Evolutionary conservation across 2,329 filamentous ascomycete genomes (phyloP), one percentile per base, ranked within the genome.

Genomic region (Fonsecaea monophora): DNA sequence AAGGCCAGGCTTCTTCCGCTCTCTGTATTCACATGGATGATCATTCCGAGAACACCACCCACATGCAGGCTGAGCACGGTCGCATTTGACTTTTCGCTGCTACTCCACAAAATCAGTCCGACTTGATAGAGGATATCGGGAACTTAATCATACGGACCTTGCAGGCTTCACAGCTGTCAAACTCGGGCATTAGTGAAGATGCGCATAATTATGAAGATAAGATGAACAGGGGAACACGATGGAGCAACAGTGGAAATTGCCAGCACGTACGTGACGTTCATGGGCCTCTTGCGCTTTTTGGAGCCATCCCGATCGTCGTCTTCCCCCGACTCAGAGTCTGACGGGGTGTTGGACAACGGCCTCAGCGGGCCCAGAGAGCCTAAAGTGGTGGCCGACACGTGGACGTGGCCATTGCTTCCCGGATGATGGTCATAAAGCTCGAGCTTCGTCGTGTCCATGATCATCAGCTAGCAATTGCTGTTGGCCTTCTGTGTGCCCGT

Each of bases 41-140:
- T 85, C 84, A 76, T 91, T 90, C 59, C 89, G 86, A 58, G 86
- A 79, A 75, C 89, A 92, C 89, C 89, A 91, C 25, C 88, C 88
- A 77, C 89, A 91, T n/a, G 84, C 84, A 1, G 85, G 85, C 72
- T 86, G 84, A 38, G 81, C 80, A 64, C 85, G 83, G 73, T 87
- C 80, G 34, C 59, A 61, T 53, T 61, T 61, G 18, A 61, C 59
- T 50, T 50, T 50, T 25, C 45, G 45, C 9, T 50, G 45, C 59
- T 61, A 30, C n/a, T 13, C n/a, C 57, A 45, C 59, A 8, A 67
- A 61, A 42, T 59, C 10, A 68, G 34, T 30, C 25, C 15, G 37
- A 37, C 35, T n/a, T 34, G 42, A 9, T 40, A 4, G 12, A 35
- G 13, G 4, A 42, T 42, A 1, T 34, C 42, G 56, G 61, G 48